These are phyloP conservation scores for Rubia occidens DNA, from an alignment of 305 asterid genomes.

Conservation along the genomic window DNA sequence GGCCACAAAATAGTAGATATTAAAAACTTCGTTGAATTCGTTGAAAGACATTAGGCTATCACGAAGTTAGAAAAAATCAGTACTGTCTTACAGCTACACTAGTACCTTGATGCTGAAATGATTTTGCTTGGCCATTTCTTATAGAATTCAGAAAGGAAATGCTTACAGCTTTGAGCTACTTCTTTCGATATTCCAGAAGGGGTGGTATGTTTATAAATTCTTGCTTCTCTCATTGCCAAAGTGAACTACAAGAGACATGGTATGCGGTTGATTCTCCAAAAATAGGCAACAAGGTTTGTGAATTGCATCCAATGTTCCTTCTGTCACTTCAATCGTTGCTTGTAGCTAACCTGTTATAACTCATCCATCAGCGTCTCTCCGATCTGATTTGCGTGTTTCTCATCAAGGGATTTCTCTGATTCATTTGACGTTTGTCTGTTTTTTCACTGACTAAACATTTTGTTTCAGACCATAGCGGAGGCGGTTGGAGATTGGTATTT, in stretches of 20 bases:
- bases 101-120: neutral
- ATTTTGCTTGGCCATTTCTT: slow-evolving; percentile 14
- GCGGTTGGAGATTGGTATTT: slow-evolving; percentile 97
- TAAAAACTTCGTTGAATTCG: neutral
- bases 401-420: neutral
- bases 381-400: neutral
- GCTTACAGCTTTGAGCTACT: slow-evolving; percentile 47
- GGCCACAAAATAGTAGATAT: neutral
- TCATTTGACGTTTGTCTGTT: neutral
- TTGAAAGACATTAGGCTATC: neutral
- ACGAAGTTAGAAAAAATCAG: neutral
- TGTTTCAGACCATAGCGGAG: slow-evolving; percentile 58
- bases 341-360: neutral
- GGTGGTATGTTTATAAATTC: slow-evolving; percentile 89
- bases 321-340: neutral
- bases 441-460: slow-evolving; percentile 9
- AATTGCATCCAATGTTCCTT: neutral
- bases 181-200: slow-evolving; percentile 46
- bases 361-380: too few species aligned
- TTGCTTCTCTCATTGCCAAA: slow-evolving; percentile 92
- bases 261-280: slow-evolving; percentile 66
- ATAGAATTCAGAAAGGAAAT: slow-evolving; percentile 68
- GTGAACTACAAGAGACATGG: slow-evolving; percentile 82
- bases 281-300: slow-evolving; percentile 58
- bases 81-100: neutral